These are phyloP conservation scores for Heliamphora exappendiculata DNA, from an alignment of 148 eudicot genomes.

Conservation along the genomic window DNA sequence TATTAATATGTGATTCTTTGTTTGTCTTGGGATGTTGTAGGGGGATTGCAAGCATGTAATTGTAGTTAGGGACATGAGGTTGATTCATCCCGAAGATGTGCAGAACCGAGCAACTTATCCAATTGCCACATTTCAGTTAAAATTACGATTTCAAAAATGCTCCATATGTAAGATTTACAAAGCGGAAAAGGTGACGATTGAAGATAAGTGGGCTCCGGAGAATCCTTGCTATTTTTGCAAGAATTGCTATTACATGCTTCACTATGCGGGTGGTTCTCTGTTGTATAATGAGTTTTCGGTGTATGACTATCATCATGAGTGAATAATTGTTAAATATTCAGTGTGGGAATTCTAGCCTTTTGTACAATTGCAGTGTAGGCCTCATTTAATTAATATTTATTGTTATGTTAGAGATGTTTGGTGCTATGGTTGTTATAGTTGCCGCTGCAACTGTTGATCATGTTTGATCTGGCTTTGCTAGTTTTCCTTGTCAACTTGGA, in stretches of 20 bases:
- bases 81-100: slow-evolving; percentile 73
- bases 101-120: slow-evolving; percentile 81
- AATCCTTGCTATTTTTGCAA: slow-evolving; percentile 27
- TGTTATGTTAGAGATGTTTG: no score
- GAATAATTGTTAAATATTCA: not conserved
- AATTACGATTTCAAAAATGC: slow-evolving; percentile 51
- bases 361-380: no score
- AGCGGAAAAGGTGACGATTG: slow-evolving; percentile 68
- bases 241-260: slow-evolving; percentile 54
- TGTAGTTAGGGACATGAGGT: slow-evolving; percentile 80
- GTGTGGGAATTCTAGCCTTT: no score
- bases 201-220: slow-evolving; percentile 62
- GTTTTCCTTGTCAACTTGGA: no score
- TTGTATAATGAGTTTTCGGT: slow-evolving; percentile 36
- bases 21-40: no score
- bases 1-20: no score
- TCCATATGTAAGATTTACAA: slow-evolving; percentile 55
- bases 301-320: slow-evolving; percentile 25
- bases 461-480: no score
- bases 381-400: no score
- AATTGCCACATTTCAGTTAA: slow-evolving; percentile 35
- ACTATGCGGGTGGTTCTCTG: slow-evolving; percentile 31
- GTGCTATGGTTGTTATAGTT: no score
- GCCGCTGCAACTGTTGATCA: no score
- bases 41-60: slow-evolving; percentile 84